Base-by-base conservation (phyloP, 371 early-diverging fungal species). In the Mortierella sp. region DNA sequence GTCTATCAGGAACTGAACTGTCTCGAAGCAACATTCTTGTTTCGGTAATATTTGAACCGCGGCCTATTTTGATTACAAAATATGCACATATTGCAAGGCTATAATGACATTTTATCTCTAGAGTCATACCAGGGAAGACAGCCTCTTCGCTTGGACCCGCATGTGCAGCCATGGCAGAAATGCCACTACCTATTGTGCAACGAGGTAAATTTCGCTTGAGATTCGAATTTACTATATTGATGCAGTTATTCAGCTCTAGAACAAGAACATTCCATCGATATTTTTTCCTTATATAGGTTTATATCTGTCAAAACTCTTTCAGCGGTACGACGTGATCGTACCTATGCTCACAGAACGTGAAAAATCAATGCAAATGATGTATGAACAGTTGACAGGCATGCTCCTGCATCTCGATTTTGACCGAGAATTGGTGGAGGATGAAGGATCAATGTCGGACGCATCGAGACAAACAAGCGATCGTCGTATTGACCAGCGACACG, bases 61-160 rank as follows among this genome's bases (percentile, higher is more conserved):
- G 12, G 15, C 37, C 19, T 32, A 1, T 31, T 15, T 35, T 23
- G 17, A 1, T 3, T n/a, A 1, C 26, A 7, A 37, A 10, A 7
- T 29, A 19, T 4, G 31, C 55, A 47, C 9, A 32, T 51, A 42
- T n/a, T 45, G 35, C 9, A 10, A 13, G 1, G 23, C 12, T 22
- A 2, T 23, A 22, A 19, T 43, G 22, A 10, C n/a, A 23, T 9
- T 40, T 17, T n/a, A n/a, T 15, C 5, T 7, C 2, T 37, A 76
- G 77, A 4, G 78, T 78, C 0, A 57, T 78, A 42, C 66, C 63
- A 1, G 78, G 78, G 6, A 78, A 45, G n/a, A 58, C 69, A 0
- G 70, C 78, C 2, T 68, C 72, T 0, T 78, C 78, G 0, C 64
- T 78, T 40, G 78, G 78, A 7, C 73, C 78, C 3, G 73, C 70